Base-by-base conservation (phyloP, 2,329 filamentous ascomycete genomes). In the Penicillium expansum region DNA sequence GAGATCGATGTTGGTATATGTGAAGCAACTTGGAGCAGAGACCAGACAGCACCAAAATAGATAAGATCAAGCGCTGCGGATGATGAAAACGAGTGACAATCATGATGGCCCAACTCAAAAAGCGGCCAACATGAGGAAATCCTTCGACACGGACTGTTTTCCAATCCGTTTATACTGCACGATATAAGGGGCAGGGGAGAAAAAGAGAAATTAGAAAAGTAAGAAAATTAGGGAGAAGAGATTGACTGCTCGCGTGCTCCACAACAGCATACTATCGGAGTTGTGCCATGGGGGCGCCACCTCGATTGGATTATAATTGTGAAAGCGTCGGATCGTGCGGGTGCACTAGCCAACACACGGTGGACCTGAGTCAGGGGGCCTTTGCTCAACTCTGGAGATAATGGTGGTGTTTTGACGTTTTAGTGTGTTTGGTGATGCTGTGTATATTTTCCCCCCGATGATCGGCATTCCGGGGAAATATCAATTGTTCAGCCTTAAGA, bases 11-110 rank as follows among this genome's bases (percentile, higher is more conserved):
- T 39, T 64, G 68, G 27, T 66, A 57, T 38, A 71, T 52, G 58
- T 70, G 69, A 30, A 70, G 57, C n/a, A 63, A 55, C 51, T 71
- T 71, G 32, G 69, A 62, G 32, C 66, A 58, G 33, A 71, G 48
- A 39, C 67, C 52, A 10, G 67, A 60, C 18, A 70, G 62, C 11
- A 67, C 63, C 20, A 70, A 52, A 33, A 70, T 45, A 9, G 69
- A 69, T 47, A 69, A 64, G 35, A 69, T 35, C 47, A 69, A 63
- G 13, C 66, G 66, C 52, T 65, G 63, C 47, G 66, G 62, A n/a
- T 56, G 58, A 42, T 62, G 59, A 50, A 66, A 62, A 49, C 62
- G 62, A 60, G 60, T 55, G 58, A 62, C 39, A 39, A 60, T 61
- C 65, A 68, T 68, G 38, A 54, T 58, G 53, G 51, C 44, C 56